phyloP scores from a whole-genome alignment of 2,329 filamentous ascomycete species.

The Ceratocystis ficicola region DNA sequence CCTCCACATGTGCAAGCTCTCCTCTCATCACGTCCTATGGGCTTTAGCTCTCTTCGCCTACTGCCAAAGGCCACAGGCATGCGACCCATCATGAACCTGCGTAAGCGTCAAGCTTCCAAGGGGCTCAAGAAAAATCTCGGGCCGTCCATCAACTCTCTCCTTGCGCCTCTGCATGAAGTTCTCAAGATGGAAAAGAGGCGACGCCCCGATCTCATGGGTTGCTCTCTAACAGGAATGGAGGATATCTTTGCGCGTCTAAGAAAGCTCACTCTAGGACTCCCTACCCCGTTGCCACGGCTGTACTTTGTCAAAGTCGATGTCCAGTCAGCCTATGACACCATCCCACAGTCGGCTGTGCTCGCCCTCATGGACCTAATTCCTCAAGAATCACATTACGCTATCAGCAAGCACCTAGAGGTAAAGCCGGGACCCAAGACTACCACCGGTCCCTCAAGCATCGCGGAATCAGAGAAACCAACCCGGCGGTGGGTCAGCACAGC shows the following conservation, averaged over 20 bases:
- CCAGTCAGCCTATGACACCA: slow-evolving; percentile 84
- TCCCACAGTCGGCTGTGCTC: slow-evolving; percentile 68
- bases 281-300: slow-evolving; percentile 38
- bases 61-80: slow-evolving; percentile 68
- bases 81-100: slow-evolving; percentile 78
- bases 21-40: slow-evolving; percentile 52
- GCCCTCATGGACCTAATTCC: slow-evolving; percentile 49
- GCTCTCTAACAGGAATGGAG: slow-evolving; percentile 66
- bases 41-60: slow-evolving; percentile 66
- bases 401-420: slow-evolving; percentile 65
- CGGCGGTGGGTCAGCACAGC: slow-evolving; percentile 45
- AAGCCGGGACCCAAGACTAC: slow-evolving; percentile 34
- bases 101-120: slow-evolving; percentile 40
- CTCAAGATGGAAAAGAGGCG: slow-evolving; percentile 59
- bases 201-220: slow-evolving; percentile 54
- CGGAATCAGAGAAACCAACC: slow-evolving; percentile 30
- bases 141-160: slow-evolving; percentile 36
- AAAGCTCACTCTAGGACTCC: slow-evolving; percentile 47
- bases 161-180: slow-evolving; percentile 63
- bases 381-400: slow-evolving; percentile 50
- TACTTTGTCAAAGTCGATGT: slow-evolving; percentile 94
- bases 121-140: slow-evolving; percentile 31
- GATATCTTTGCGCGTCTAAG: slow-evolving; percentile 68
- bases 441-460: slow-evolving; percentile 17
- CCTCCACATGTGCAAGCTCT: slow-evolving; percentile 43